Evolutionary conservation across 306 rosid species (phyloP).

Genomic region (Acacia melanoxylon): DNA sequence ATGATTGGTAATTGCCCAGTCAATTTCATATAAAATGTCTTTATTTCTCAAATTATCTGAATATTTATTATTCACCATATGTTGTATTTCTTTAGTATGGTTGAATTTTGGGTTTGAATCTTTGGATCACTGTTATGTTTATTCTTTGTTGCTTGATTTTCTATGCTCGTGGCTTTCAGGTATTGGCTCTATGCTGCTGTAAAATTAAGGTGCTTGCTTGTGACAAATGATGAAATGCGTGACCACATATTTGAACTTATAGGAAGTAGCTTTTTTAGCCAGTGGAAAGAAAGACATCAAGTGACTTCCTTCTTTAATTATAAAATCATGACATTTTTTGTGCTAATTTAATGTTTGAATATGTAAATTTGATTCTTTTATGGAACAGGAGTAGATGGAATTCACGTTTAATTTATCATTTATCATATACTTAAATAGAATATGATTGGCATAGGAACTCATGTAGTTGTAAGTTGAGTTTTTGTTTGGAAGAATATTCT

Average conservation of each 20-base stretch:
- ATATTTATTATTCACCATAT: background rate
- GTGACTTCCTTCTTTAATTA: constrained; percentile 44
- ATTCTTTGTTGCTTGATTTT: background rate
- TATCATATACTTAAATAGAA: background rate
- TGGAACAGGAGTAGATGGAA: background rate
- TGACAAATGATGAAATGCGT: constrained; percentile 94
- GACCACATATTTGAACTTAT: constrained; percentile 93
- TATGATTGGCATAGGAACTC: background rate
- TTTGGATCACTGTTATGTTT: background rate
- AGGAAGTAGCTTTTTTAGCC: constrained; percentile 74
- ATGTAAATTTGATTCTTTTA: background rate
- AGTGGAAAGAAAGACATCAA: constrained; percentile 96
- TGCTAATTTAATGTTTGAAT: background rate
- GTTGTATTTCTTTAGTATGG: background rate
- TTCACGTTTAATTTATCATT: background rate
- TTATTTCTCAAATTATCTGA: constrained; percentile 20
- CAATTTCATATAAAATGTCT: background rate
- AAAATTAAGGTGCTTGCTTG: constrained; percentile 76
- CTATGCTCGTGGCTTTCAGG: constrained; percentile 43
- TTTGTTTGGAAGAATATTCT: background rate
- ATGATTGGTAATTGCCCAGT: constrained; percentile 72
- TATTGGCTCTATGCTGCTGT: constrained; percentile 93
- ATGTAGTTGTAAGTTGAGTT: background rate
- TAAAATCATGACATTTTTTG: background rate
- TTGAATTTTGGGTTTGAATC: constrained; percentile 29